Evolutionary conservation across 2,329 filamentous ascomycete species (phyloP), one percentile per base, ranked within the genome.

Genomic region (Cercospora zeina): DNA sequence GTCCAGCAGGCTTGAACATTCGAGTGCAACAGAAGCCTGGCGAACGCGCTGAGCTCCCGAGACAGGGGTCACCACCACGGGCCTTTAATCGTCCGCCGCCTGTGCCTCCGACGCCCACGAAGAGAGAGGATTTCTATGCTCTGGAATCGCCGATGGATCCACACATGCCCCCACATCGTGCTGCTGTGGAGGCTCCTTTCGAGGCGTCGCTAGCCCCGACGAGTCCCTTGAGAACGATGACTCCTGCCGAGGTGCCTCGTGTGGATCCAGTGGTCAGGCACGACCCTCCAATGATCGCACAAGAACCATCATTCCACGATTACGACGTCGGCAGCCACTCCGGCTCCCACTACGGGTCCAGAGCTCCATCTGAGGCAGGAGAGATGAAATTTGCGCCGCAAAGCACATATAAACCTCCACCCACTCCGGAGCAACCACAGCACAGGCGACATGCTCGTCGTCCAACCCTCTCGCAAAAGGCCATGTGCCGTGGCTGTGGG

Each of bases 401-500:
- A 31, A 57, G 42, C 31, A 51, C 42, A 3, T 51, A 55, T 5
- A 58, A 49, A 21, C 36, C 62, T 58, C 68, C 71, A 54, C 59
- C 70, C 24, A 61, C 65, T n/a, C 66, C 68, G 3, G 64, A 61
- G 61, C 42, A 63, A 16, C 37, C 27, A 27, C 56, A 39, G 21
- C 42, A 50, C 6, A 24, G 45, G 50, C 30, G 45, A 19, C 42
- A 51, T 30, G 45, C 45, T n/a, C 42, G 45, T 21, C 56, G 56
- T 21, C 56, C 56, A 24, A 58, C 56, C 5, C 31, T 24, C 16
- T 39, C 37, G 45, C 27, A 58, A 42, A 89, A 90, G 60, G 90
- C 91, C 2, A 86, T 85, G 65, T 99, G 95, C 79, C 90, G 91
- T 71, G 90, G 90, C 1, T 99, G 95, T 75, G 82, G 85, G 3